Conservation (phyloP, 225 moss, liverwort and hornwort genomes). For the Rhytidiadelphus loreus region DNA sequence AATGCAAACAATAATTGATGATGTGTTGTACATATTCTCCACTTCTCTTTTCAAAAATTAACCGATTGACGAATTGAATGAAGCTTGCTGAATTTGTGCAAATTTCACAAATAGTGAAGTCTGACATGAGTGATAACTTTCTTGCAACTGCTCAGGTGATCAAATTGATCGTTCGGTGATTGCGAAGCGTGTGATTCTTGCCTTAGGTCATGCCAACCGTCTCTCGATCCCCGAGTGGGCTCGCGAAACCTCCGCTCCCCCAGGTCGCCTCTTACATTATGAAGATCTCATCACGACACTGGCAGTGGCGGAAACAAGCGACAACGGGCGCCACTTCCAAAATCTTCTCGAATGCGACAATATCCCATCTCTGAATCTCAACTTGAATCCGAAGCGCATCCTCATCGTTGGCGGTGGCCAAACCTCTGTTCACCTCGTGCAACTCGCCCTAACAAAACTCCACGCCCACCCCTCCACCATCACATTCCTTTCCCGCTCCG, state of each 20-base stretch:
- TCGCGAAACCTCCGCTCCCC: neutral
- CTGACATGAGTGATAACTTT: neutral
- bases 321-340: neutral
- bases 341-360: neutral
- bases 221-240: neutral
- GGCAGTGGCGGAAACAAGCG: neutral
- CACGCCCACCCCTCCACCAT: neutral
- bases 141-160: neutral
- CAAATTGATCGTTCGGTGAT: neutral
- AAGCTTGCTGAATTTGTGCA: neutral
- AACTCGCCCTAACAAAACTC: neutral
- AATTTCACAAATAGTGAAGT: neutral
- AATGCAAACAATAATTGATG: neutral
- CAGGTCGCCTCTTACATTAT: neutral
- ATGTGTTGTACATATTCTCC: neutral
- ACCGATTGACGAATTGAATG: neutral
- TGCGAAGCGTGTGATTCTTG: neutral
- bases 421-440: neutral
- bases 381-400: neutral
- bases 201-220: neutral
- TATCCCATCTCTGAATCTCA: neutral
- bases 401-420: neutral
- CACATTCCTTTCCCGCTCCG: neutral
- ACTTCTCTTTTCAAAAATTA: neutral
- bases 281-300: neutral